Evolutionary conservation across 768 basidiomycete genomes (phyloP).

Genomic region (Kondoa subrosea): DNA sequence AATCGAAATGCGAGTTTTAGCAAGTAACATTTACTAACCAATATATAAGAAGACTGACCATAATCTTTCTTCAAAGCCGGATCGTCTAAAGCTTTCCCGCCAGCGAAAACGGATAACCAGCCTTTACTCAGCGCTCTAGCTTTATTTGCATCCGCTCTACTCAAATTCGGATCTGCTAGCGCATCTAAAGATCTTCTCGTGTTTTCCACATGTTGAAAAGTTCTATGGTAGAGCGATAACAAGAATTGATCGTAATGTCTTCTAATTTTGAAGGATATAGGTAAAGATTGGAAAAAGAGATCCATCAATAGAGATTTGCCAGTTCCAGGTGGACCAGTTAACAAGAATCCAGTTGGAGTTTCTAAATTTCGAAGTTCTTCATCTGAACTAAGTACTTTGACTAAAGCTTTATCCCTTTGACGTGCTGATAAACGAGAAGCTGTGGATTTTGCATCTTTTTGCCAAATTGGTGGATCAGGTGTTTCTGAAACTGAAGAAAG

Average conservation of each 20-base stretch:
- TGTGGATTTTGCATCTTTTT: neutral
- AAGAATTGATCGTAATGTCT: conserved; percentile 47
- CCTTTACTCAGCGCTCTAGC: conserved; percentile 32
- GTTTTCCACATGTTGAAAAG: conserved; percentile 11
- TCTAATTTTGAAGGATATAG: conserved; percentile 42
- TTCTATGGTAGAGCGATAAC: conserved; percentile 40
- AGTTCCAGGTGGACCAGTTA: conserved; percentile 16
- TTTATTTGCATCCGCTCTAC: conserved; percentile 26
- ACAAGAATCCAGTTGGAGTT: conserved; percentile 34
- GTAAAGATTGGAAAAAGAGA: conserved; percentile 43
- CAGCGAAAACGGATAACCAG: conserved; percentile 27
- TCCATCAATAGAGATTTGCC: conserved; percentile 40
- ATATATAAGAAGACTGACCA: too few relatives aligned
- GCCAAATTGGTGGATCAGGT: neutral
- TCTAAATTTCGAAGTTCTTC: conserved; percentile 41
- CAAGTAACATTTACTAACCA: too few relatives aligned
- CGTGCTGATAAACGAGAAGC: neutral
- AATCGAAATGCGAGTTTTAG: too few relatives aligned
- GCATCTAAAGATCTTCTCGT: conserved; percentile 15
- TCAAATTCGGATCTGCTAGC: conserved; percentile 31
- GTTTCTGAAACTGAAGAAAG: neutral
- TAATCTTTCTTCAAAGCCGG: conserved; percentile 29
- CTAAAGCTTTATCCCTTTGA: conserved; percentile 30
- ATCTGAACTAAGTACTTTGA: conserved; percentile 38
- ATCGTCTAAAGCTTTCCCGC: conserved; percentile 30